Evolutionary conservation across 73 alveolate species (phyloP).

Genomic region (Paraurostyla sp.): DNA sequence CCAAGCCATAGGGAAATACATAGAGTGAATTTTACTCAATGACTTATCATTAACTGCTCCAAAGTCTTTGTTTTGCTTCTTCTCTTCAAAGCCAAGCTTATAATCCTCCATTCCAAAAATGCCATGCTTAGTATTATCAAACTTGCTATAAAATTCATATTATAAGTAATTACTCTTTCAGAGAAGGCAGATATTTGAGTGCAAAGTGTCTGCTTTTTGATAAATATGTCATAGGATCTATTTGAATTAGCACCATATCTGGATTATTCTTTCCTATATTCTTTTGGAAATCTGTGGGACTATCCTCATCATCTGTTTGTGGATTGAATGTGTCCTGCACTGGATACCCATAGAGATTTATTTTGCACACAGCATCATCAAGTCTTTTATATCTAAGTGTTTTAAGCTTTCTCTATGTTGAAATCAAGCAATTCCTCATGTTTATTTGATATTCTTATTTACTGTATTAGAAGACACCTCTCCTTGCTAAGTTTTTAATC

Average conservation of each 20-base stretch:
- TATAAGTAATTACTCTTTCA: not conserved
- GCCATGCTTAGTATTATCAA: not conserved
- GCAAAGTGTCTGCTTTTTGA: not conserved
- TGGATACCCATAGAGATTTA: constrained; percentile 33
- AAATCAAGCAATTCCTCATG: not conserved
- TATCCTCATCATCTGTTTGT: not conserved
- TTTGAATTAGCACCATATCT: not conserved
- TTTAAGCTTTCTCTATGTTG: not conserved
- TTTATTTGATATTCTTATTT: not conserved
- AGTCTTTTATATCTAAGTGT: not conserved
- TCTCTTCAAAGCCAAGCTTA: constrained; percentile 20
- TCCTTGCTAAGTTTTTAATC: not conserved
- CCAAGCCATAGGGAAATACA: constrained; percentile 21
- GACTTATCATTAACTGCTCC: not conserved
- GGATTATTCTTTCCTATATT: not conserved
- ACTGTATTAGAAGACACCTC: not conserved
- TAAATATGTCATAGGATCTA: constrained; percentile 31
- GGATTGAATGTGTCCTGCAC: not conserved
- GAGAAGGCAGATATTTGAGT: not conserved
- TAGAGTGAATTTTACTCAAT: not conserved
- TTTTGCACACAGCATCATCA: not conserved
- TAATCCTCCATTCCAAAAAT: constrained; percentile 25
- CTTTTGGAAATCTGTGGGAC: not conserved
- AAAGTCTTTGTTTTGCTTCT: not conserved
- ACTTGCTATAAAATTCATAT: not conserved